Base-by-base conservation (phyloP, 495 filamentous ascomycete species). In the Amphirosellinia nigrospora region DNA sequence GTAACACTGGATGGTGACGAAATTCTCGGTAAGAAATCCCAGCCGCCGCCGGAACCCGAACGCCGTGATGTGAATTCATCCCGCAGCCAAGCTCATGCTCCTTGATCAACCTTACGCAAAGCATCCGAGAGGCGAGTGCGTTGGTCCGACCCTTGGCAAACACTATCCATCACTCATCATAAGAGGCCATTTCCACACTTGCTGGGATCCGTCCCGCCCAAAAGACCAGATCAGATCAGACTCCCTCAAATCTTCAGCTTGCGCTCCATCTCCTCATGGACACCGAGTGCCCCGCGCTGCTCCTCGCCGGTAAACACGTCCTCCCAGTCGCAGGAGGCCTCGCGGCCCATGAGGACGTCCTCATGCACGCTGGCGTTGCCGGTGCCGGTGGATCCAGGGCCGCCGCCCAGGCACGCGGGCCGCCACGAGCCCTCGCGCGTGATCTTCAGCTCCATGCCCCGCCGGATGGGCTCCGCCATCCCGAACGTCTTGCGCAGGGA, bases 371-470 rank as follows among this genome's bases (percentile, higher is more conserved):
- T 83, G 11, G 78, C 73, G 70, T 73, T 74, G 26, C 74, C 74
- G n/a, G 70, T 48, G 56, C 76, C 66, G 1, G 59, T 48, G 26
- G 19, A 8, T 1, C 70, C 72, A 19, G 60, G n/a, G 2, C 70
- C 69, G 34, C 81, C 81, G 46, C 81, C 83, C 9, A 87, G 79
- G 7, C 77, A 80, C 39, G 82, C 68, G 4, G 85, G 86, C 71
- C 80, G 81, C 86, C 86, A 87, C 70, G 82, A 79, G 50, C 88
- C 85, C 59, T 83, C 83, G 46, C 83, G 78, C 1, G 88, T 86
- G 76, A 97, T 94, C 86, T 92, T 92, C 75, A 97, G 82, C 85
- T 99, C 95, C 95, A 99, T 99, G 43, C 90, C 92, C n/a, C 95
- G 89, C 19, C 93, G 88, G 71, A 98, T 88, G 11, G 95, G 94